phyloP scores from a whole-genome alignment of 2,329 filamentous ascomycete genomes.

The Teratosphaeria nubilosa region DNA sequence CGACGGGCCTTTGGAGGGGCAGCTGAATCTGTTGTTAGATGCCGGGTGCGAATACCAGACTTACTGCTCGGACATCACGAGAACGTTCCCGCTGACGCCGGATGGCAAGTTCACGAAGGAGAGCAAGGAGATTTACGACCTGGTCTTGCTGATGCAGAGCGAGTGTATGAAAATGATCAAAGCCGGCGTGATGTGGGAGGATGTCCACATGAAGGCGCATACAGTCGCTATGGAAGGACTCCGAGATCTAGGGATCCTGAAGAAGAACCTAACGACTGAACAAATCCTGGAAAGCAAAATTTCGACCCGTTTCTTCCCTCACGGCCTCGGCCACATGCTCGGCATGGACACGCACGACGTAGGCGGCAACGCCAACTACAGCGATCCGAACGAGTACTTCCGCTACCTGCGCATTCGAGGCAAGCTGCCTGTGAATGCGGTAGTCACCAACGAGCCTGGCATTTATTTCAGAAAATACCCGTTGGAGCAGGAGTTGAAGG shows the following conservation, averaged over 20 bases:
- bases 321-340: constrained; percentile 42
- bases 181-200: constrained; percentile 68
- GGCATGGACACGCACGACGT: constrained; percentile 45
- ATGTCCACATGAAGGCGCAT: constrained; percentile 71
- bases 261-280: constrained; percentile 24
- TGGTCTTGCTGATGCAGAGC: constrained; percentile 79
- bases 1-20: constrained; percentile 55
- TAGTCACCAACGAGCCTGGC: constrained; percentile 92
- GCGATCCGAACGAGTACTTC: constrained; percentile 74
- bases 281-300: constrained; percentile 36
- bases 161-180: constrained; percentile 64
- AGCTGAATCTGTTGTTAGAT: constrained; percentile 74
- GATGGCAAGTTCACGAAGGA: constrained; percentile 59
- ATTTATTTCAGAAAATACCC: constrained; percentile 69
- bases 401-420: constrained; percentile 68
- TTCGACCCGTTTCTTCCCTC: constrained; percentile 41
- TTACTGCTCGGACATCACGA: constrained; percentile 56
- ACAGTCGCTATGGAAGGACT: constrained; percentile 73
- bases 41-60: constrained; percentile 53
- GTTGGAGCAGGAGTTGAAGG: constrained; percentile 58
- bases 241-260: constrained; percentile 61
- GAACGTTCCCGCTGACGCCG: constrained; percentile 64
- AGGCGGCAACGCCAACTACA: constrained; percentile 40
- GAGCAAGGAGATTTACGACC: constrained; percentile 45
- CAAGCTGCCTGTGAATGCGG: constrained; percentile 44